Evolutionary conservation across 768 basidiomycete genomes (phyloP).

Genomic region (Russula sp.): DNA sequence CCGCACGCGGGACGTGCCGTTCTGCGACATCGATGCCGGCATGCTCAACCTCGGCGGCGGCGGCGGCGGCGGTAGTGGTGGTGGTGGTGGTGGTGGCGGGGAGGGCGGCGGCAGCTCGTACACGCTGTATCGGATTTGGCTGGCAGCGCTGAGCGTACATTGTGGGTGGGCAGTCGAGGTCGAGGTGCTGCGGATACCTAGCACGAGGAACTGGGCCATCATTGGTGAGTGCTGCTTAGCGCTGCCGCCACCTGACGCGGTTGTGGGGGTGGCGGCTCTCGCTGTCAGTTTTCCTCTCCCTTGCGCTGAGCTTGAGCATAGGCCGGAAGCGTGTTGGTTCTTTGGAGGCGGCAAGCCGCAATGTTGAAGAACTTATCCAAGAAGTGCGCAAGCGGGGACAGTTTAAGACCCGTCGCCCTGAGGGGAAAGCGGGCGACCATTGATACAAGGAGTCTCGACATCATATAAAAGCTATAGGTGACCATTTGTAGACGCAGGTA

Average conservation of each 20-base stretch:
- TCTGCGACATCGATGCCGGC: slow-evolving; percentile 26
- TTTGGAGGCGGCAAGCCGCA: slow-evolving; percentile 31
- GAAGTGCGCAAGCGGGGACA: slow-evolving; percentile 52
- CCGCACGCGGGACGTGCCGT: slow-evolving; percentile 34
- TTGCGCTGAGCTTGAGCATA: slow-evolving; percentile 20
- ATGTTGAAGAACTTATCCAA: slow-evolving; percentile 47
- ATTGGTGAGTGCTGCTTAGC: slow-evolving; percentile 44
- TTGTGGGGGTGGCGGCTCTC: neutral
- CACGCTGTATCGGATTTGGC: slow-evolving; percentile 79
- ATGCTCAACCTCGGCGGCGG: slow-evolving; percentile 50
- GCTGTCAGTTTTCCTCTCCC: neutral
- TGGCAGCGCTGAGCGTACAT: slow-evolving; percentile 60
- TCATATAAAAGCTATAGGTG: neutral
- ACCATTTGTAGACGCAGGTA: slow-evolving; percentile 4
- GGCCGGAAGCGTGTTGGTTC: slow-evolving; percentile 29
- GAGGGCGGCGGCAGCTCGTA: slow-evolving; percentile 62
- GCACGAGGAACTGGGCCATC: slow-evolving; percentile 89
- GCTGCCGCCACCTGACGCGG: no score
- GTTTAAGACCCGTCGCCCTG: slow-evolving; percentile 67
- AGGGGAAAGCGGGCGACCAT: slow-evolving; percentile 51
- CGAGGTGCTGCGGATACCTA: slow-evolving; percentile 83
- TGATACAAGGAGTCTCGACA: slow-evolving; percentile 5
- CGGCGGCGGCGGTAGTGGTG: no score
- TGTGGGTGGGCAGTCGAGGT: slow-evolving; percentile 87
- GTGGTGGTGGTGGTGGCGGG: no score